Conservation (phyloP, 2,329 filamentous ascomycete genomes). For the Epichloe aotearoae region DNA sequence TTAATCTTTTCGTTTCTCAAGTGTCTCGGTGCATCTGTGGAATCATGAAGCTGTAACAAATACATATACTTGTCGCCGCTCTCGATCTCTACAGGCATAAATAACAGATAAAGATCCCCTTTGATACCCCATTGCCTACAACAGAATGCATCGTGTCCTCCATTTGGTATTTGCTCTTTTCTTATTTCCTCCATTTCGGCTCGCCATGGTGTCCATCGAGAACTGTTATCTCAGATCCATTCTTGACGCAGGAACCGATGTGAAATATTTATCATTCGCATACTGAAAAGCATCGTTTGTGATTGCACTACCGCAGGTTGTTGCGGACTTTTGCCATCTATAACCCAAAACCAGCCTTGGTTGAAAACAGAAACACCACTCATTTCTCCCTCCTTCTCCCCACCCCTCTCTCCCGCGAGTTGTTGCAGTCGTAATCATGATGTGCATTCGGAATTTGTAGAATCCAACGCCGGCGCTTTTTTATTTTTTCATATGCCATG, state of each 20-base stretch:
- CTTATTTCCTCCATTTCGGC: slow-evolving; percentile 7
- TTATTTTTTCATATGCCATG: slow-evolving; percentile 18
- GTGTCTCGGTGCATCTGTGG: neutral
- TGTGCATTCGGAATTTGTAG: slow-evolving; percentile 14
- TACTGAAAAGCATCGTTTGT: neutral
- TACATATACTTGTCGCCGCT: slow-evolving; percentile 12
- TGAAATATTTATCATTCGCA: neutral
- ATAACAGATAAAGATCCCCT: slow-evolving; percentile 3
- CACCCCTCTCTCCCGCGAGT: slow-evolving; percentile 9
- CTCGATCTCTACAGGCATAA: slow-evolving; percentile 12
- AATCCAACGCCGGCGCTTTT: slow-evolving; percentile 22
- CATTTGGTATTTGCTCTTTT: slow-evolving; percentile 1
- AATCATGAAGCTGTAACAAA: slow-evolving; percentile 13
- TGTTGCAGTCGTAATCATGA: slow-evolving; percentile 16
- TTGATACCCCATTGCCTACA: neutral
- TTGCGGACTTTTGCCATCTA: slow-evolving; percentile 10
- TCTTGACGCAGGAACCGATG: neutral
- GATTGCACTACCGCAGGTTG: neutral
- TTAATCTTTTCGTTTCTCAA: neutral
- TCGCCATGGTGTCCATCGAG: slow-evolving; percentile 4
- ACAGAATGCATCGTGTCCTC: neutral
- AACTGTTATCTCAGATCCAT: neutral
- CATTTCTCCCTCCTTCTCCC: neutral
- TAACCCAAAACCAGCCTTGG: slow-evolving; percentile 10
- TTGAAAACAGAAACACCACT: slow-evolving; percentile 10